Base-by-base conservation (phyloP, 2,329 filamentous ascomycete species). In the Penicillium glabrum region DNA sequence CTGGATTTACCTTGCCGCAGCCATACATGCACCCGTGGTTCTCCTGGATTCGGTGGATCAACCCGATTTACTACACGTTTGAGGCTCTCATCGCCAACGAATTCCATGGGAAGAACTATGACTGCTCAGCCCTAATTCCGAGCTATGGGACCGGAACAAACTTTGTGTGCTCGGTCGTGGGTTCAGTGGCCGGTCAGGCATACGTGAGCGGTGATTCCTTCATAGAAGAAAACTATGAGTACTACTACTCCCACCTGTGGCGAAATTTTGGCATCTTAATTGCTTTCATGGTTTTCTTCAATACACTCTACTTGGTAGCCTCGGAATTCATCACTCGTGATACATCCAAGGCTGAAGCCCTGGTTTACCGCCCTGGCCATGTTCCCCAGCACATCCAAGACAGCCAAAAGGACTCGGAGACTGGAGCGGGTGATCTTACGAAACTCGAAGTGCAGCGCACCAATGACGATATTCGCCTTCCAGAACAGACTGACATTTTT, bases 61-160 rank as follows among this genome's bases (percentile, higher is more conserved):
- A 95, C 57, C 90, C 90, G 3, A 82, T 96, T 3, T 86, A 84
- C 3, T 96, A 95, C 60, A 86, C 87, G 0, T 96, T 96, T 65
- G 91, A 96, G 71, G 79, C 88, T 0, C 80, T 96, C 23, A 87
- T 95, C 80, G 83, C 90, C 60, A 96, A 96, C 73, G 91, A 96
- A 72, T 96, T 96, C 61, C 74, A 86, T 64, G 77, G 79, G 52
- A 83, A 86, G 16, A 64, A 86, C 0, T 93, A 88, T 67, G 53
- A 59, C 2, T 85, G 83, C 62, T 71, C 74, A 1, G 60, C 68
- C 2, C 78, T 77, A 46, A 70, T 84, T 16, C 81, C 83, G 0
- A 61, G 54, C 3, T 84, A 83, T 49, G 74, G 71, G 2, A 57
- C 62, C 1, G 66, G 65, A n/a, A 54, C 57, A 0, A 59, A 83